A percentile compares a stretch with the other conserved stretches of the same genome.
These are phyloP conservation scores for Diplodia sapinea DNA, from an alignment of 2,329 filamentous ascomycete species.

Conservation along the genomic window DNA sequence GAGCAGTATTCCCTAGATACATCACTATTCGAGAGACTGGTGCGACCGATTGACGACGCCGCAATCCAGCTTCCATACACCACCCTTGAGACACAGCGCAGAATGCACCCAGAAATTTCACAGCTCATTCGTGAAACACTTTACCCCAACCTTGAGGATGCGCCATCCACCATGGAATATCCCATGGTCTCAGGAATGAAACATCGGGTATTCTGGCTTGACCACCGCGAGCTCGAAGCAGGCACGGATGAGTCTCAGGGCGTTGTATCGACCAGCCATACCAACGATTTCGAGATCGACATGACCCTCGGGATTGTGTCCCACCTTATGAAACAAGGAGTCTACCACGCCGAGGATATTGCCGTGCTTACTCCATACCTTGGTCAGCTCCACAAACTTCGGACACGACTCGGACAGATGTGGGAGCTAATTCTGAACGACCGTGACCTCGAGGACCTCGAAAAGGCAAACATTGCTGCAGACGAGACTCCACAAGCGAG, in stretches of 20 bases:
- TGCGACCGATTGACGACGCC: conserved; percentile 34
- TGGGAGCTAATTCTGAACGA: conserved; percentile 70
- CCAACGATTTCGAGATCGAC: conserved; percentile 66
- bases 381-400: conserved; percentile 63
- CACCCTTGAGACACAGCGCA: conserved; percentile 63
- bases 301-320: conserved; percentile 68
- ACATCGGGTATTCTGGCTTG: conserved; percentile 64
- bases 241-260: conserved; percentile 31
- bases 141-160: conserved; percentile 64
- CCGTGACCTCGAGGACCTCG: conserved; percentile 63
- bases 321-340: conserved; percentile 69
- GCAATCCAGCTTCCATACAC: conserved; percentile 31
- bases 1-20: conserved; percentile 61
- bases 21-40: conserved; percentile 67
- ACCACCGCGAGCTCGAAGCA: conserved; percentile 60
- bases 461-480: conserved; percentile 37
- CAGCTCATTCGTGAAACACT: conserved; percentile 62
- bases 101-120: conserved; percentile 70
- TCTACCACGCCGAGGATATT: conserved; percentile 66
- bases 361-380: conserved; percentile 72
- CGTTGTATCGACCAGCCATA: conserved; percentile 53
- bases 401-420: conserved; percentile 50
- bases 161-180: conserved; percentile 44
- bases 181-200: conserved; percentile 62
- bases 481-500: conserved; percentile 35